Base-by-base conservation (phyloP, 176 grass and related monocot species). In the Tillandsia fasciculata region DNA sequence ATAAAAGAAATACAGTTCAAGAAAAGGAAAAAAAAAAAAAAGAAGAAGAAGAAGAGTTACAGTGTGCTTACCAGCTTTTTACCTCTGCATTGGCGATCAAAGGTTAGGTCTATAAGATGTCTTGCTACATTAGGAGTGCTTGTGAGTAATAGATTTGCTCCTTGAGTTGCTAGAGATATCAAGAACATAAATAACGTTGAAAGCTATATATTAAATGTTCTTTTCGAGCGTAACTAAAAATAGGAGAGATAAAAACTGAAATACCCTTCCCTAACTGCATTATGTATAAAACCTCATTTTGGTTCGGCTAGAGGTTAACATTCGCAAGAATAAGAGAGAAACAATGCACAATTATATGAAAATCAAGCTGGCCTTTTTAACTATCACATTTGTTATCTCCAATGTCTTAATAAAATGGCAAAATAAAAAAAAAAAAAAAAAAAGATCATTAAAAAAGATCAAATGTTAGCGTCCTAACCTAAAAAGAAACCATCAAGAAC, bases 1-100 rank as follows among this genome's bases (percentile, higher is more conserved):
- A 12, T 28, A 8, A 14, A 7, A 70, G 50, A 70, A 70, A 27
- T 12, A 11, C 11, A 12, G 4, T 10, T 52, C 11, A 12, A 70
- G 22, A n/a, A 70, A 13, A 70, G 12, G 6, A 28, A 52, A 24
- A 20, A 0, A 11, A 6, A 70, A 20, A 12, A 51, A 51, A 50
- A 12, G 53, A 2, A 12, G 10, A 2, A 12, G 10, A 12, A 50
- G 8, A 20, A 51, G 9, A 69, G 11, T 24, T n/a, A 24, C 9
- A 49, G 42, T n/a, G 23, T 61, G 70, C 72, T 77, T 89, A 96
- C 92, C 81, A 87, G 73, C 24, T 96, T 88, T 91, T 80, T 96
- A 53, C 88, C 92, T 70, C 83, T 85, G 50, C 87, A 76, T 47
- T 90, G 86, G 8, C 74, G 79, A 73, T 81, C 65, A 66, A 97